Evolutionary conservation across 352 stramenopile species (phyloP), one percentile per base, ranked within the genome.

Genomic region (Saprolegnia diclina): DNA sequence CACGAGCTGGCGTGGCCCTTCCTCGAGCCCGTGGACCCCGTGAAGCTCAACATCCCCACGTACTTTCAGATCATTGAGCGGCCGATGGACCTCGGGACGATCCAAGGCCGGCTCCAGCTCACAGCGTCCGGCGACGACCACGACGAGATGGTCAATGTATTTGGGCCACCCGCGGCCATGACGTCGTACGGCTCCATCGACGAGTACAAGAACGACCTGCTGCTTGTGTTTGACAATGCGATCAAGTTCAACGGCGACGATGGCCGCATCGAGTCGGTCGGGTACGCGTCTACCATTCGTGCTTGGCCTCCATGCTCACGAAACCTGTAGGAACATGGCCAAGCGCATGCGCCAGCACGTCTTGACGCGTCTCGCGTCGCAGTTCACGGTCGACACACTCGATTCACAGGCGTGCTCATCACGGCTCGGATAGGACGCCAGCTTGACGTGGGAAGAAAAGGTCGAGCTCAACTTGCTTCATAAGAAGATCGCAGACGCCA

Each of bases 21-120:
- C 76, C 80, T 91, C 22, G 77, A 88, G 62, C 97, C 97, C 22
- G 97, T 99, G 52, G 96, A 99, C 76, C 92, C 97, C 40, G 85
- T 97, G 29, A 82, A 82, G 54, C 74, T 98, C 45, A 87, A 94
- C 52, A 81, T 98, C 63, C 91, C 91, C 14, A 94, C 88, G 59
- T 99, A 99, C 75, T 90, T 92, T 65, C 79, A 97, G 14, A 85
- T 99, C 29, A 90, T 99, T 64, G 83, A 91, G 74, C 69, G 85
- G 44, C 97, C 97, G 6, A 99, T 99, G 97, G 97, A 99, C 75
- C 82, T 99, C 29, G 83, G 88, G 53, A 98, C 95, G 1, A 96
- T 99, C 74, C 80, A 88, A 45, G 67, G 73, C 54, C 96, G 94
- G 63, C 84, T 97, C 56, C 81, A 72, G 61, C 64, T 37, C 0